Base-by-base conservation (phyloP, 257 asterid genomes). In the Lycium barbarum region DNA sequence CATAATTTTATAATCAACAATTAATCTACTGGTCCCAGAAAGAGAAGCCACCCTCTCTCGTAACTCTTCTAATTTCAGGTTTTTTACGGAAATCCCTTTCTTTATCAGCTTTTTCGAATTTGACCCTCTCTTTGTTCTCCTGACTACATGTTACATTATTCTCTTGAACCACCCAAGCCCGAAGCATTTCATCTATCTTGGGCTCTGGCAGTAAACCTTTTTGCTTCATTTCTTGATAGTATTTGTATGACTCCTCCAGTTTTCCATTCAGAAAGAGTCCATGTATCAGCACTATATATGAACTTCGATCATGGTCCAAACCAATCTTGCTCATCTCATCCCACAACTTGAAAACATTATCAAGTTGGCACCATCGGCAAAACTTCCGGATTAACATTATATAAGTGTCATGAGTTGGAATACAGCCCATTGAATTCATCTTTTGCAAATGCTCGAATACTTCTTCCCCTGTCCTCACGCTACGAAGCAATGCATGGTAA, bases 181-280 rank as follows among this genome's bases (percentile, higher is more conserved):
- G 93, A 88, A 96, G 86, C 94, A 96, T 92, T 62, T 92, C 91
- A 83, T 96, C 98, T 57, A 91, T 80, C 86, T 90, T 92, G 33
- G 96, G 96, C 88, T 96, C 99, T 7, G 98, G 95, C 85, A 93
- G 55, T 59, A 96, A 87, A 83, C 90, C 87, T 90, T 93, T 94
- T 36, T 85, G 93, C 90, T 92, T 93, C 99, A 96, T 96, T 87
- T 94, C 99, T n/a, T 87, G 45, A 72, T 96, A 94, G 89, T 90
- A 94, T 40, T 89, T 90, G 67, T 93, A 90, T 20, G 99, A 97
- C 86, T 90, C 91, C 82, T 92, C 96, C 62, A 96, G 78, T 79
- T 89, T 92, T 79, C 98, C 96, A 83, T 96, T 96, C 91, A 94
- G 83, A 86, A 92, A 96, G 67, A 96, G 97, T 36, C 99, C 99